Base-by-base conservation (phyloP, 2,329 filamentous ascomycete genomes). In the Nemania sp. region DNA sequence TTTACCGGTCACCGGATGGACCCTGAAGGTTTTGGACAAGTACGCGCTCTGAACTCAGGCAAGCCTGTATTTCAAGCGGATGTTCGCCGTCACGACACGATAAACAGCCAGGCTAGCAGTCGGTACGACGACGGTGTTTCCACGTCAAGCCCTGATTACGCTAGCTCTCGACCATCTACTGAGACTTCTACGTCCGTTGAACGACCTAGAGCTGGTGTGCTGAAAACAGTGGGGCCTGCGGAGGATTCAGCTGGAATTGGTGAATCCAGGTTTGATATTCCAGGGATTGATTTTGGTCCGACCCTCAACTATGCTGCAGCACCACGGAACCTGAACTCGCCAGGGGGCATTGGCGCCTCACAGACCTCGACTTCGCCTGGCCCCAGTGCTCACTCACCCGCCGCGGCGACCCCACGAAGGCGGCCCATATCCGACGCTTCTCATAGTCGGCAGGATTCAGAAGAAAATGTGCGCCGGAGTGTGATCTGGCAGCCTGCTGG, bases 201-300 rank as follows among this genome's bases (percentile, higher is more conserved):
- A 58, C 85, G 84, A 60, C 90, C 90, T 15, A 84, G 94, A 64
- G 89, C 90, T 65, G 93, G 93, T 50, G 87, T 93, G 6, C 79
- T 94, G 72, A 92, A 89, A 72, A 92, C 90, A 1, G 87, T 93
- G 11, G 92, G 91, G 3, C 79, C 80, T n/a, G 69, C 71, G 3
- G 76, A 78, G 1, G 39, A 68, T 0, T 12, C 7, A n/a, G 9
- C 42, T 12, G 37, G 54, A 43, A 57, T 60, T 63, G 42, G 60
- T 58, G 43, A 61, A 60, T 52, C 72, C 0, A 72, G 78, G 13
- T 80, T 84, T 21, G 81, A 86, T 58, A 87, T 96, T 62, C 91
- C 91, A 1, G 78, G 83, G 4, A 85, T 97, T 64, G 88, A 97
- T 73, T 97, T 97, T 76, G 94, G 94, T 0, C 91, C 89, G 5